Percentiles rank a stretch among this genome's conserved stretches.
phyloP scores from a whole-genome alignment of 768 basidiomycete species.

The Xerocomellus amylosporus region DNA sequence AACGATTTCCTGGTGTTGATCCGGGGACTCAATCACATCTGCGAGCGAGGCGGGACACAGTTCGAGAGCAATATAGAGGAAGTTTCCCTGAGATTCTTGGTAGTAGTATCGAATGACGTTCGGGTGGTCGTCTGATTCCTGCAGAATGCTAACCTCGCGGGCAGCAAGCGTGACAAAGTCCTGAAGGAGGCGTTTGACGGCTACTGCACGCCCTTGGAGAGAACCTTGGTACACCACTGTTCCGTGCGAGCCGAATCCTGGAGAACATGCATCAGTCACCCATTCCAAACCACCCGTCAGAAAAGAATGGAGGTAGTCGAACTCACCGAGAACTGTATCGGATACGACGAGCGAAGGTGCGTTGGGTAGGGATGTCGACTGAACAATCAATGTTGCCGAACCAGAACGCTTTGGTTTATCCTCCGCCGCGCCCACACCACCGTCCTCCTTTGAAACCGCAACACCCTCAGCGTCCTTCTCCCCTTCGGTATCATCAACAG shows the following conservation, averaged over 20 bases:
- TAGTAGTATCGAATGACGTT: slow-evolving; percentile 99
- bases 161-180: slow-evolving; percentile 94
- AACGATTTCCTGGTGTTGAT: slow-evolving; percentile 74
- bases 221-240: slow-evolving; percentile 94
- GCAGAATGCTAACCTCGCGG: slow-evolving; percentile 90
- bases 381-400: slow-evolving; percentile 23
- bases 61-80: slow-evolving; percentile 97
- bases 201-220: slow-evolving; percentile 95
- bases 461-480: slow-evolving; percentile 26
- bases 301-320: neutral
- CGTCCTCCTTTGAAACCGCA: slow-evolving; percentile 37
- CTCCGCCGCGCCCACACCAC: slow-evolving; percentile 21
- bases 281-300: neutral
- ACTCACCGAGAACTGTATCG: slow-evolving; percentile 69
- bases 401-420: slow-evolving; percentile 12
- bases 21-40: slow-evolving; percentile 79
- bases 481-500: slow-evolving; percentile 23
- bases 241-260: slow-evolving; percentile 94
- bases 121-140: slow-evolving; percentile 96
- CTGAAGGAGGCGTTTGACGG: slow-evolving; percentile 93
- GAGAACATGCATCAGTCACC: slow-evolving; percentile 5
- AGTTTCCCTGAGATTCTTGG: slow-evolving; percentile 89
- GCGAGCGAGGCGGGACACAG: slow-evolving; percentile 89
- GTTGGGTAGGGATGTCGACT: slow-evolving; percentile 18
- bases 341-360: slow-evolving; percentile 65